Percentiles rank a stretch among this genome's conserved stretches.
Conservation (phyloP, 768 basidiomycete species). For the Boletus insuetus region DNA sequence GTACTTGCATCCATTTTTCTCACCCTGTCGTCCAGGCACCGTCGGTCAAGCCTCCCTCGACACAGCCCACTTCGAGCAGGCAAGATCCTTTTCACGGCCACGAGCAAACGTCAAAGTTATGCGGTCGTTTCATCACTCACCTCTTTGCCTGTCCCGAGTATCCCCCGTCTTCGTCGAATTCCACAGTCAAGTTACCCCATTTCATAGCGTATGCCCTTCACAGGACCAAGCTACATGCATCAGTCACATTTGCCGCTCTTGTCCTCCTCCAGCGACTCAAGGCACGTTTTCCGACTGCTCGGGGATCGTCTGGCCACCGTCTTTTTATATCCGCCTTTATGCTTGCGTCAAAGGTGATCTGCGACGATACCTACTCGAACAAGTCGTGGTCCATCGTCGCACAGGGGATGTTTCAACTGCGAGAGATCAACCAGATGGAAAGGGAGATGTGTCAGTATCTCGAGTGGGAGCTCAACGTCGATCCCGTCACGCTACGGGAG, state of each 20-base stretch:
- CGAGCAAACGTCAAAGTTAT: constrained; percentile 64
- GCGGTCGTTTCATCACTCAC: constrained; percentile 78
- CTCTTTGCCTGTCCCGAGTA: constrained; percentile 85
- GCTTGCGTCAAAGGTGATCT: constrained; percentile 78
- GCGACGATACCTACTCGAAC: constrained; percentile 93
- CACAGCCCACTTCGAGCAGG: constrained; percentile 25
- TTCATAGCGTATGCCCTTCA: constrained; percentile 71
- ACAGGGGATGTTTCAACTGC: constrained; percentile 76
- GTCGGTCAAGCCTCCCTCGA: constrained; percentile 28
- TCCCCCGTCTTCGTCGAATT: constrained; percentile 47
- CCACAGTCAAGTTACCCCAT: constrained; percentile 41
- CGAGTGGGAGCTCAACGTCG: constrained; percentile 87
- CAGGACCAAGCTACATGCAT: constrained; percentile 57
- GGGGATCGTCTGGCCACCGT: constrained; percentile 70
- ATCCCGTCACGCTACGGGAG: constrained; percentile 53
- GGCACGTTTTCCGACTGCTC: constrained; percentile 70
- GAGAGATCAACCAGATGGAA: constrained; percentile 83
- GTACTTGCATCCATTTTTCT: neutral
- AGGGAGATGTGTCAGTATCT: constrained; percentile 82
- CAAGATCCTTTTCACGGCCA: constrained; percentile 52
- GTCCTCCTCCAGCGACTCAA: constrained; percentile 65
- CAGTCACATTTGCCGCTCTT: constrained; percentile 41
- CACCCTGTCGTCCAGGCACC: constrained; percentile 19
- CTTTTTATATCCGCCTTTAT: constrained; percentile 73
- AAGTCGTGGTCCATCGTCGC: constrained; percentile 91